phyloP scores from a whole-genome alignment of 2,329 filamentous ascomycete species.

The Diaporthe capsici region DNA sequence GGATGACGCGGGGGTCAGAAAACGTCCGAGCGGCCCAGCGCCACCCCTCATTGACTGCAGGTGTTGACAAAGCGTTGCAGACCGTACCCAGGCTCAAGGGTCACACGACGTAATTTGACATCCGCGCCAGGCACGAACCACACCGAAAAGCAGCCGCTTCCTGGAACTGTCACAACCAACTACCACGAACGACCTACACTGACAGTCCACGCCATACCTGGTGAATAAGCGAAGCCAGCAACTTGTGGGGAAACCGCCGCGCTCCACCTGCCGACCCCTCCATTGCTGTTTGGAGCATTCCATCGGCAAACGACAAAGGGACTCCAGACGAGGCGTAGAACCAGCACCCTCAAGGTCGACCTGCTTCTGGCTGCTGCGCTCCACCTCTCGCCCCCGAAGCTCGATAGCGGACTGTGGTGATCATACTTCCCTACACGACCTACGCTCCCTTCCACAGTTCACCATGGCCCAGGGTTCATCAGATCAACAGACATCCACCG shows the following conservation, averaged over 20 bases:
- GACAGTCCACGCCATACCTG: background rate
- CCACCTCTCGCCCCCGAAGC: background rate
- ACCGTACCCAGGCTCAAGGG: slow-evolving; percentile 30
- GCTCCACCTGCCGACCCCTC: background rate
- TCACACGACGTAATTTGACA: slow-evolving; percentile 32
- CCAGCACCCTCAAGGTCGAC: background rate
- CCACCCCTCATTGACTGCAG: slow-evolving; percentile 7
- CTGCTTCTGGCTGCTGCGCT: background rate
- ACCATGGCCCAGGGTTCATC: slow-evolving; percentile 4
- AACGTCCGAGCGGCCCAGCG: slow-evolving; percentile 28
- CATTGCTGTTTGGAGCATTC: background rate
- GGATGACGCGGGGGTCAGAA: slow-evolving; percentile 37
- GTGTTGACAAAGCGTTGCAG: slow-evolving; percentile 31
- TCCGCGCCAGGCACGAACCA: slow-evolving; percentile 16
- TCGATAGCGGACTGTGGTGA: background rate
- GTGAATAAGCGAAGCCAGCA: background rate
- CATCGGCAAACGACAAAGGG: background rate
- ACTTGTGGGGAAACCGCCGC: background rate
- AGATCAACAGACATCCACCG: slow-evolving; percentile 18
- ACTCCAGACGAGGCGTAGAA: background rate
- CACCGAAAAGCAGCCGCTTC: background rate
- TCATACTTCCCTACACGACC: background rate
- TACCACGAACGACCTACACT: background rate
- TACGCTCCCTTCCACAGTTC: background rate
- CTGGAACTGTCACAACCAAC: background rate